Evolutionary conservation across 331 rosid genomes (phyloP), one percentile per base, ranked within the genome.

Genomic region (Acacia pycnantha): DNA sequence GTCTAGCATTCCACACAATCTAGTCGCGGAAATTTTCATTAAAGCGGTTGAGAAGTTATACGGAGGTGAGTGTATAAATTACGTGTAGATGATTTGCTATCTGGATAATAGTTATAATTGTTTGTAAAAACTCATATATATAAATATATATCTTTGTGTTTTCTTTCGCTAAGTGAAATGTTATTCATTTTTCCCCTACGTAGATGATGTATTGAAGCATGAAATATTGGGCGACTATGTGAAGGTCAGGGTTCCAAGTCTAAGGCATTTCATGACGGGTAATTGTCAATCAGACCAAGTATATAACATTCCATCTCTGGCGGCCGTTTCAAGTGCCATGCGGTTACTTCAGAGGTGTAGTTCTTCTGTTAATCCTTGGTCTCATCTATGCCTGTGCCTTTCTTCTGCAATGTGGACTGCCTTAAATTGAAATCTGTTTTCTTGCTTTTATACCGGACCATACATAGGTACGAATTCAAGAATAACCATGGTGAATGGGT

Each of bases 401-500:
- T 44, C 18, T 87, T 81, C 54, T 37, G 51, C 31, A 44, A 19
- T 44, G 65, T 72, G 75, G 68, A 76, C 56, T 82, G 16, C 74
- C 68, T 59, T 71, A 48, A 19, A 47, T 80, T 50, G 61, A 80
- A 53, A 2, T n/a, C 31, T 70, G 77, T 73, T 8, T 62, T 15
- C 77, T 73, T 33, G 24, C 61, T 46, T 66, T 66, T 68, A 8
- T 31, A 29, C 77, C 75, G 47, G 79, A 53, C 81, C 66, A 78
- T 78, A 64, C 29, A 37, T 53, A 93, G 99, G 90, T 84, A 83
- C 76, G 98, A 95, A 50, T 88, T 95, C 91, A 95, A 91, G 90
- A 90, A 74, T 78, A 95, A 92, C 80, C 99, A 95, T 69, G 88
- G 91, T 21, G 90, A 90, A 86, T 93, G 99, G 99, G 21, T 95